Percentiles rank a stretch among this genome's conserved stretches.
Evolutionary conservation across 2,329 filamentous ascomycete genomes (phyloP).

Genomic region (Fusarium sp.): DNA sequence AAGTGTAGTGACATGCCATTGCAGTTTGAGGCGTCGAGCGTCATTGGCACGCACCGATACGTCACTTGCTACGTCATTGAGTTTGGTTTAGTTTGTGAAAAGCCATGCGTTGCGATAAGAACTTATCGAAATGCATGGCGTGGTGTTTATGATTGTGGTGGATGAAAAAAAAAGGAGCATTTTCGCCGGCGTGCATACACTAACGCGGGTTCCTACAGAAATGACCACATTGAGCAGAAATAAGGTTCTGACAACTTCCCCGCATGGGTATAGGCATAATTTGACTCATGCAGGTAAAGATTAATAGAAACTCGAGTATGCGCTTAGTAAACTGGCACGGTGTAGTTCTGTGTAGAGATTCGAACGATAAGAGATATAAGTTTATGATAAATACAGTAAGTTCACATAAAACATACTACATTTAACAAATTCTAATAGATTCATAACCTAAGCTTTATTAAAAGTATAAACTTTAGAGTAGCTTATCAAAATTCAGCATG

Average conservation of each 20-base stretch:
- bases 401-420: too few relatives aligned
- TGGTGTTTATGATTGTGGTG: background rate
- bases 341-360: too few relatives aligned
- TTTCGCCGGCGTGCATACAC: background rate
- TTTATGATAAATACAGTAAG: too few relatives aligned
- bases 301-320: too few relatives aligned
- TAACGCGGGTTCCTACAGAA: background rate
- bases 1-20: background rate
- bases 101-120: background rate
- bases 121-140: background rate
- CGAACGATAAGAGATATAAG: too few relatives aligned
- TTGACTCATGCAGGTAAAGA: background rate
- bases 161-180: background rate
- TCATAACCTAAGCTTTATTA: too few relatives aligned
- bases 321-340: too few relatives aligned
- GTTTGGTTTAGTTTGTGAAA: rapidly evolving
- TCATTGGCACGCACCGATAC: constrained; percentile 17
- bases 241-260: background rate
- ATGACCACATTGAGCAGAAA: background rate
- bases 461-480: too few relatives aligned
- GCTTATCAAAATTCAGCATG: too few relatives aligned
- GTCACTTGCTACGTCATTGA: constrained; percentile 26
- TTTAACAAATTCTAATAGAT: too few relatives aligned
- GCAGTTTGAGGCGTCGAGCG: background rate
- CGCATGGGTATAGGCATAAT: background rate